Evolutionary conservation across 176 grass and related monocot genomes (phyloP).

Genomic region (Avena sativa): DNA sequence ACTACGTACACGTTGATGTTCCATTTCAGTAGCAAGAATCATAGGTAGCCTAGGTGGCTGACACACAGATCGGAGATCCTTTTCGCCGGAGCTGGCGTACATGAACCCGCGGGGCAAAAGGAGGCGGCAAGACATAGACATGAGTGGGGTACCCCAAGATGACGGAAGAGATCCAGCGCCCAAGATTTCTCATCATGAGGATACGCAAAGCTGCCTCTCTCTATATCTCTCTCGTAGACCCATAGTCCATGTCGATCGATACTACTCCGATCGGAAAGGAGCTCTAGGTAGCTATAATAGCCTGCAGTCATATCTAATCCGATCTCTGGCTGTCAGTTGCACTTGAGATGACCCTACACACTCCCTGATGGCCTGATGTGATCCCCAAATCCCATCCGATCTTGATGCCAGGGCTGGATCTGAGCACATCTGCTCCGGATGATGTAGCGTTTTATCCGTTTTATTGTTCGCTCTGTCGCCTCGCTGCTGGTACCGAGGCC

Average conservation of each 20-base stretch:
- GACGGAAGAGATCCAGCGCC: constrained; percentile 46
- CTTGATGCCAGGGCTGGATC: neutral
- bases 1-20: neutral
- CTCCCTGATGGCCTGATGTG: constrained; percentile 33
- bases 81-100: neutral
- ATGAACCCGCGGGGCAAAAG: constrained; percentile 23
- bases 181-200: constrained; percentile 50
- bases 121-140: neutral
- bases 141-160: neutral
- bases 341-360: constrained; percentile 8
- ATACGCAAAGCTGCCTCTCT: neutral
- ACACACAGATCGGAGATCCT: neutral
- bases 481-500: neutral
- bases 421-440: neutral
- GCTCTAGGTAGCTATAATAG: neutral
- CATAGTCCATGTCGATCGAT: constrained; percentile 13
- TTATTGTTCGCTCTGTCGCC: constrained; percentile 31
- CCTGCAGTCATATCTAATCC: constrained; percentile 18
- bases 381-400: constrained; percentile 43
- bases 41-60: neutral
- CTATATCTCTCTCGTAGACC: neutral
- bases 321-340: constrained; percentile 9
- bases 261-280: neutral
- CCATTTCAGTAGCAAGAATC: neutral
- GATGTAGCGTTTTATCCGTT: constrained; percentile 29